Conservation (phyloP, 148 eudicot species). For the Dysphania ambrosioides region DNA sequence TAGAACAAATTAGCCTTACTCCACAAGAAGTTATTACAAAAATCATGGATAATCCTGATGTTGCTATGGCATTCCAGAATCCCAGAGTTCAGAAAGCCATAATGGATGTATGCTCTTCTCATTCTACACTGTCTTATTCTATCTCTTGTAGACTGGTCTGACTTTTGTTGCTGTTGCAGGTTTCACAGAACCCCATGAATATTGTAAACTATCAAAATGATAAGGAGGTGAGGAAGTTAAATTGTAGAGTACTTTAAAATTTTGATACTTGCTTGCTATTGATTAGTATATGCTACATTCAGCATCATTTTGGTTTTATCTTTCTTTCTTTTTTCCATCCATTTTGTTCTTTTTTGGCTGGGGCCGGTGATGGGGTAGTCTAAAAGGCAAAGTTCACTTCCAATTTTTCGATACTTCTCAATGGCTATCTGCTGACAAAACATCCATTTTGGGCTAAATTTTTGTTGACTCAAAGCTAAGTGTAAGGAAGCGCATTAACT, state of each 20-base stretch:
- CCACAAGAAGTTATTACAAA: slow-evolving; percentile 95
- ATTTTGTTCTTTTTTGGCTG: too few species aligned
- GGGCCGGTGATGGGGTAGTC: too few species aligned
- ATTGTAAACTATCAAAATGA: slow-evolving; percentile 89
- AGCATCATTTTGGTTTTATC: too few species aligned
- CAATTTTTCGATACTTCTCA: too few species aligned
- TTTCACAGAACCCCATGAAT: slow-evolving; percentile 85
- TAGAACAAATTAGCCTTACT: slow-evolving; percentile 90
- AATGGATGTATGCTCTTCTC: slow-evolving; percentile 69
- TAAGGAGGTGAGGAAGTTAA: slow-evolving; percentile 59
- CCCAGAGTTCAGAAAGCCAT: slow-evolving; percentile 97
- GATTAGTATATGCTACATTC: neutral
- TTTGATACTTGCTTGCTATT: neutral
- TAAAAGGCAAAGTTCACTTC: too few species aligned
- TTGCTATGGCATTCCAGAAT: slow-evolving; percentile 96
- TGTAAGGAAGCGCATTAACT: neutral
- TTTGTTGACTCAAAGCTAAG: too few species aligned
- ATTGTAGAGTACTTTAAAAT: neutral
- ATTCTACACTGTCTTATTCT: neutral
- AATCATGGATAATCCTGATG: slow-evolving; percentile 90
- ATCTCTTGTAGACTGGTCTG: slow-evolving; percentile 2
- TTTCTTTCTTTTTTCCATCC: too few species aligned
- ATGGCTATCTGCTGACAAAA: too few species aligned
- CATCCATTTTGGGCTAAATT: too few species aligned
- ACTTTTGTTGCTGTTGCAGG: slow-evolving; percentile 48